These are phyloP conservation scores for Eragrostis curvula DNA, from an alignment of 176 grass and related monocot species.

Conservation along the genomic window DNA sequence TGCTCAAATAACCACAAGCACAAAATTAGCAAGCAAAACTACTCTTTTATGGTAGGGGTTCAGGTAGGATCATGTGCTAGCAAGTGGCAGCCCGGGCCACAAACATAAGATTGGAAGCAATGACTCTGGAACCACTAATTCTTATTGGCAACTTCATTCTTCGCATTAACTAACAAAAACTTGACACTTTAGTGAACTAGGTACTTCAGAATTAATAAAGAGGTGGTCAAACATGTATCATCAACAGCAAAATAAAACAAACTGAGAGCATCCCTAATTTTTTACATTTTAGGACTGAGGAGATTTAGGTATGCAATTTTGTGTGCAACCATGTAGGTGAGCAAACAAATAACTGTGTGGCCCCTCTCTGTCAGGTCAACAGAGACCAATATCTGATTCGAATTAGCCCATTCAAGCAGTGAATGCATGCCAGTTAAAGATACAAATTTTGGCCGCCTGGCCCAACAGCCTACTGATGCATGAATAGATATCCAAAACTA, in stretches of 20 bases:
- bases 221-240: background rate
- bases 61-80: background rate
- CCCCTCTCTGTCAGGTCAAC: background rate
- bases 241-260: background rate
- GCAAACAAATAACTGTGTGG: background rate
- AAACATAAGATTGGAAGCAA: background rate
- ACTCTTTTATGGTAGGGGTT: background rate
- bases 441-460: background rate
- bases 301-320: background rate
- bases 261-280: background rate
- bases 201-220: background rate
- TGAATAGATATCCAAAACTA: conserved; percentile 33
- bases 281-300: background rate
- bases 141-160: background rate
- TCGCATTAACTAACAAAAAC: background rate
- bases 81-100: background rate
- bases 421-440: conserved; percentile 8
- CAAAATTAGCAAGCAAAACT: conserved; percentile 27
- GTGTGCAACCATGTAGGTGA: background rate
- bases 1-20: conserved; percentile 41
- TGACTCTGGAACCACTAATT: background rate
- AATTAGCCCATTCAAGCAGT: background rate
- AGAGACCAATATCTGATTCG: background rate
- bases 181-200: background rate
- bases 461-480: background rate